Base-by-base conservation (phyloP, 2,329 filamentous ascomycete species). In the Aureobasidium sp. region DNA sequence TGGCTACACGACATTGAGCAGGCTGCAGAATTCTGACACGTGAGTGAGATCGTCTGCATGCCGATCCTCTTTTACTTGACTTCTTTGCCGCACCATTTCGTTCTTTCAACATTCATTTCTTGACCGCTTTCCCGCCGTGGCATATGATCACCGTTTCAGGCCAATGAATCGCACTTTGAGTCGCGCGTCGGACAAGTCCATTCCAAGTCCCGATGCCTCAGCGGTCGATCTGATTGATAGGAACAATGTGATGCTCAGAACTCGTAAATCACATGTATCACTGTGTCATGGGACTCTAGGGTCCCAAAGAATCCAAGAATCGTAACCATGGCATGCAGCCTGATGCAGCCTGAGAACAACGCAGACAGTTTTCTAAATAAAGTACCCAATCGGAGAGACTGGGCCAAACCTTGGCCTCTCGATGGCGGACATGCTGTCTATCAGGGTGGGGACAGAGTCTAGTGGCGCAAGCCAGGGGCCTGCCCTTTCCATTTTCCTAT, bases 1-100 rank as follows among this genome's bases (percentile, higher is more conserved):
- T 48, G 49, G 41, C 20, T 37, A 29, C 20, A 31, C 60, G n/a
- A 57, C 51, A 48, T 53, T n/a, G 41, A 62, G 41, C 36, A 49
- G 57, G 57, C 57, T 51, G 57, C 57, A 60, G 34, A 45, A 48
- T 25, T 49, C 34, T 44, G 39, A 62, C 49, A 62, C 60, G 60
- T 62, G 60, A 62, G 42, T 42, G 25, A 41, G 34, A 8, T 48
- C 34, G 22, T 41, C 48, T 62, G 60, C 60, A 49, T 51, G 45
- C n/a, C 44, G 55, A 58, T 58, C 55, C 55, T 47, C 22, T 47
- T 44, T 45, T 20, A 17, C 34, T 39, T 39, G 49, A 20, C 41
- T 17, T 15, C 20, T 47, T 42, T 37, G 42, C 55, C 55, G 55
- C 31, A 48, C 9, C 31, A 37, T 17, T 47, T 47, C 31, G 11